These are phyloP conservation scores for Wickerhamia fluorescens DNA, from an alignment of 805 yeast genomes.

Conservation along the genomic window DNA sequence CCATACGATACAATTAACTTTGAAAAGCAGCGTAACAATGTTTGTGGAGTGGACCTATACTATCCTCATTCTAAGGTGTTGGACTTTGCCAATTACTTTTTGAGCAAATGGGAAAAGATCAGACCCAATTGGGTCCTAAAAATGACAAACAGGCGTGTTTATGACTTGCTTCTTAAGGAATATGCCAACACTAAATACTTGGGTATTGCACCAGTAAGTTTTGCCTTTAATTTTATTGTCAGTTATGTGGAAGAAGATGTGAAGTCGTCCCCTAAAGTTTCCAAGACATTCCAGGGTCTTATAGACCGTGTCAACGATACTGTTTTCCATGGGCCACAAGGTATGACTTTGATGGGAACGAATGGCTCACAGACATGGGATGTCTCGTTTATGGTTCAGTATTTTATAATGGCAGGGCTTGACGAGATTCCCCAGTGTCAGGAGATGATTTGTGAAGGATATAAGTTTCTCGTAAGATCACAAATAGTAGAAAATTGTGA, in stretches of 20 bases:
- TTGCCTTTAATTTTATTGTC: slow-evolving; percentile 75
- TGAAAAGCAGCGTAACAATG: slow-evolving; percentile 63
- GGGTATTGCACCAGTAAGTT: slow-evolving; percentile 91
- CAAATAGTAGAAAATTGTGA: slow-evolving; percentile 81
- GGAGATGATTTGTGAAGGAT: slow-evolving; percentile 57
- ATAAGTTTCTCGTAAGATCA: slow-evolving; percentile 65
- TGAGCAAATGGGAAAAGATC: slow-evolving; percentile 63
- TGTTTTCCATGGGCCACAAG: slow-evolving; percentile 80
- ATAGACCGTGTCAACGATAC: slow-evolving; percentile 64
- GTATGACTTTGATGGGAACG: slow-evolving; percentile 92
- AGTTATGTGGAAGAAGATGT: slow-evolving; percentile 64
- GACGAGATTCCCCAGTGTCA: slow-evolving; percentile 63
- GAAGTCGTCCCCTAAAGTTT: slow-evolving; percentile 21
- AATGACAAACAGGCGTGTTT: slow-evolving; percentile 44
- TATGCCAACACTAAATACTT: slow-evolving; percentile 69
- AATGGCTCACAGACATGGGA: slow-evolving; percentile 99
- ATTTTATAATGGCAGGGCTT: slow-evolving; percentile 70
- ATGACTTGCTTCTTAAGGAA: slow-evolving; percentile 67
- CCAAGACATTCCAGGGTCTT: slow-evolving; percentile 51
- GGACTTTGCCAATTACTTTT: slow-evolving; percentile 50
- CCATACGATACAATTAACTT: slow-evolving; percentile 68
- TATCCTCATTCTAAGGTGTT: slow-evolving; percentile 80
- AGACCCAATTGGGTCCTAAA: slow-evolving; percentile 71
- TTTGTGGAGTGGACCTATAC: slow-evolving; percentile 87
- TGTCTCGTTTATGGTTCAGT: slow-evolving; percentile 83